These are phyloP conservation scores for Tardiomyces blankii DNA, from an alignment of 1,139 yeast genomes.

Conservation along the genomic window DNA sequence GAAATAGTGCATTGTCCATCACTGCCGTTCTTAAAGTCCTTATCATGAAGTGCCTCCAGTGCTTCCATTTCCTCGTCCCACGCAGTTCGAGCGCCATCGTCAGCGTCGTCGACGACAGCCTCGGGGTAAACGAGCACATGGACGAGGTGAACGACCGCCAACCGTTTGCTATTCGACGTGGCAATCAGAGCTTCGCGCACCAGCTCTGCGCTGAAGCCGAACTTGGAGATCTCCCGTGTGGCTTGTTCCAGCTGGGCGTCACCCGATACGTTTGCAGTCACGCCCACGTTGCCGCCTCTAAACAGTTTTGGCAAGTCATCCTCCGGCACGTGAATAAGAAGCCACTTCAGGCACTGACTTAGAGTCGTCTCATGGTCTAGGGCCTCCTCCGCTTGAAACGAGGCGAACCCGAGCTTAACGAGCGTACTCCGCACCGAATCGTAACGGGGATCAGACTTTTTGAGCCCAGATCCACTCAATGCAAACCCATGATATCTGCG, in stretches of 20 bases:
- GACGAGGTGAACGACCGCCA: slow-evolving; percentile 37
- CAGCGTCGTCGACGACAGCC: neutral
- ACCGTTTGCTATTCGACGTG: slow-evolving; percentile 35
- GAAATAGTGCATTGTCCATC: slow-evolving; percentile 7
- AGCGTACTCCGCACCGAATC: slow-evolving; percentile 18
- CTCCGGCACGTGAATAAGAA: slow-evolving; percentile 81
- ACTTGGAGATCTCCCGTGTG: slow-evolving; percentile 44
- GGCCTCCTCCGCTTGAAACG: slow-evolving; percentile 61
- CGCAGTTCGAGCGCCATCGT: slow-evolving; percentile 21
- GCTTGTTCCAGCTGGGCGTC: slow-evolving; percentile 35
- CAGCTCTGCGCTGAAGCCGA: slow-evolving; percentile 63
- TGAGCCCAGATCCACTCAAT: slow-evolving; percentile 5
- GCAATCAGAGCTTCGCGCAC: slow-evolving; percentile 38
- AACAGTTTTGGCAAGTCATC: slow-evolving; percentile 66
- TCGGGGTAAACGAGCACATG: slow-evolving; percentile 23
- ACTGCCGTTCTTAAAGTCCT: slow-evolving; percentile 4
- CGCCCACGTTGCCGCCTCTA: slow-evolving; percentile 26
- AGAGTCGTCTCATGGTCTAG: slow-evolving; percentile 41
- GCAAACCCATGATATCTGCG: slow-evolving; percentile 21
- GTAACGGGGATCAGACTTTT: slow-evolving; percentile 2
- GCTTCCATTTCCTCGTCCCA: slow-evolving; percentile 81
- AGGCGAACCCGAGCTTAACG: slow-evolving; percentile 52
- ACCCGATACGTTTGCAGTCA: slow-evolving; percentile 26
- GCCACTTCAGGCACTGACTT: slow-evolving; percentile 60
- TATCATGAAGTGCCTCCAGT: slow-evolving; percentile 43